phyloP scores from a whole-genome alignment of 495 filamentous ascomycete species.

The Corynascus novoguineensis region DNA sequence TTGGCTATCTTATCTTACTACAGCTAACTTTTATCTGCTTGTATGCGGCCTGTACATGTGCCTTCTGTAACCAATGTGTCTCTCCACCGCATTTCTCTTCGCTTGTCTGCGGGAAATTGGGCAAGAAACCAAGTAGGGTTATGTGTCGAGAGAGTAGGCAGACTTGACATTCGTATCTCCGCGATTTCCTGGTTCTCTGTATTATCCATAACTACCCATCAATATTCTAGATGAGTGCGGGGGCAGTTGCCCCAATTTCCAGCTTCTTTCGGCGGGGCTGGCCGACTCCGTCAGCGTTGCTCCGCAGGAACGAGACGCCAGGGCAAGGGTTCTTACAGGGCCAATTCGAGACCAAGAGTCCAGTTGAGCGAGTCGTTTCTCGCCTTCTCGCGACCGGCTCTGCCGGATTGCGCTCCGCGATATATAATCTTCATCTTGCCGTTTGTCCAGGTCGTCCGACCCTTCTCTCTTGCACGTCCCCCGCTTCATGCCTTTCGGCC shows the following conservation, averaged over 20 bases:
- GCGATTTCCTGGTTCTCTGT: not conserved
- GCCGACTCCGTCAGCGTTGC: not conserved
- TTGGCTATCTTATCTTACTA: no score
- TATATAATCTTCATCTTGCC: not conserved
- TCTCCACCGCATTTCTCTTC: no score
- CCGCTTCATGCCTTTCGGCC: not conserved
- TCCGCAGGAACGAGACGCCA: not conserved
- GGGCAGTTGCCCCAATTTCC: not conserved
- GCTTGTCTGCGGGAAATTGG: no score
- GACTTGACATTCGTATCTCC: no score
- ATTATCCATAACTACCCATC: not conserved
- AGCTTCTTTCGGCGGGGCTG: conserved; percentile 1
- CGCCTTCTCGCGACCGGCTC: not conserved
- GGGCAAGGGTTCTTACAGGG: not conserved
- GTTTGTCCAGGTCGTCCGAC: not conserved
- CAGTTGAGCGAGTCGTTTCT: not conserved
- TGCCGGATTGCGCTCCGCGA: not conserved
- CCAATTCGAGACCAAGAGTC: not conserved
- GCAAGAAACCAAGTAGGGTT: no score
- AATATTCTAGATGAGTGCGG: no score
- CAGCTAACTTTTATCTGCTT: no score
- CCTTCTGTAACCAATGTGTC: no score
- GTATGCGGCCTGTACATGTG: no score
- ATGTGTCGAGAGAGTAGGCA: no score
- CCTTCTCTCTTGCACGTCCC: not conserved